A percentile compares a stretch with the other conserved stretches of the same genome.
Evolutionary conservation across 208 protist genomes (phyloP).

Genomic region (Tetramitus jugosus): DNA sequence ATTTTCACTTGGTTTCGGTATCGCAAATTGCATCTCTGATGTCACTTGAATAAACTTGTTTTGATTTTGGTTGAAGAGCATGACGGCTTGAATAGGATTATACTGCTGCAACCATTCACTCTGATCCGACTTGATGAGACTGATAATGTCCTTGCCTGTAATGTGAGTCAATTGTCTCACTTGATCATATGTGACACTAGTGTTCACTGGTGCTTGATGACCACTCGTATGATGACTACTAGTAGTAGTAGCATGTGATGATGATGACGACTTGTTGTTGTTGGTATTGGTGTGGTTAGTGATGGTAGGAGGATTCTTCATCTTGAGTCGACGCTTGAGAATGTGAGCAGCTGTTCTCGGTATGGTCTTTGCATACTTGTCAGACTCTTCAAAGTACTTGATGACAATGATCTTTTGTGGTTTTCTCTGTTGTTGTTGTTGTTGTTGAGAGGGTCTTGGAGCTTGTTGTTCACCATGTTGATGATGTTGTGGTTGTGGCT

Average conservation of each 20-base stretch:
- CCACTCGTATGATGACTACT: no score
- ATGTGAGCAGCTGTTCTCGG: not conserved
- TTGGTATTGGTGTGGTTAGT: no score
- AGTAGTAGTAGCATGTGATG: no score
- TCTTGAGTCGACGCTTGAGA: not conserved
- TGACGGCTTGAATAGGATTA: not conserved
- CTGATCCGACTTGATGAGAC: not conserved
- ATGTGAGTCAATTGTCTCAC: not conserved
- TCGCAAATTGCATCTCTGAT: not conserved
- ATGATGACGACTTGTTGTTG: no score
- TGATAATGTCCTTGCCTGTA: not conserved
- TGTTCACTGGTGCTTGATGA: no score
- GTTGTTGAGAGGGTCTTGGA: no score
- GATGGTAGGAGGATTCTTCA: not conserved
- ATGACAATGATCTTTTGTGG: constrained; percentile 19
- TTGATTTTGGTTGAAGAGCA: not conserved
- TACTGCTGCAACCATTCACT: not conserved
- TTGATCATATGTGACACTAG: no score
- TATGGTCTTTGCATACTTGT: constrained; percentile 21
- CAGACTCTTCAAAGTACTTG: constrained; percentile 21
- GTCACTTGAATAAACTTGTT: constrained; percentile 5
- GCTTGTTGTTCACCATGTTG: no score
- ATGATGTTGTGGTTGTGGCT: no score
- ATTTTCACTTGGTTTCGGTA: not conserved
- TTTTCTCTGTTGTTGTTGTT: no score